Conservation (phyloP, 2,329 filamentous ascomycete genomes). For the Biscogniauxia marginata region DNA sequence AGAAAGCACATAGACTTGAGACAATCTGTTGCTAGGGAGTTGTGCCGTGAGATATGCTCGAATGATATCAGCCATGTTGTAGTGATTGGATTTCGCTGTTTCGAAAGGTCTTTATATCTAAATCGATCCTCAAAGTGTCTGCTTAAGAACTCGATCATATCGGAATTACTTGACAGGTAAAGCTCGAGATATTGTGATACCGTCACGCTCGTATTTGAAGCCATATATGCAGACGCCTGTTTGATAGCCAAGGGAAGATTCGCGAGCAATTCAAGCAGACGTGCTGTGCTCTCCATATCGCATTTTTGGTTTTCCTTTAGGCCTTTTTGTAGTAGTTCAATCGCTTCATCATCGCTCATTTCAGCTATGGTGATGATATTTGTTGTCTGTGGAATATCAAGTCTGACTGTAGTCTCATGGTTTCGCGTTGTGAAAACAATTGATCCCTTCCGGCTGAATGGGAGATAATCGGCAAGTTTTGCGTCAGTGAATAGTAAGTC, state of each 20-base stretch:
- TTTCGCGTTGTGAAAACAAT: too few species aligned
- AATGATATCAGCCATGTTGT: constrained; percentile 1
- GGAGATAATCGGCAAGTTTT: constrained; percentile 28
- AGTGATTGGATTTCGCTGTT: background rate
- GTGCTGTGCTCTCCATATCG: constrained; percentile 1
- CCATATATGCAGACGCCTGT: constrained; percentile 38
- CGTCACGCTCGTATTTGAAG: constrained; percentile 5
- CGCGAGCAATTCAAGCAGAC: constrained; percentile 31
- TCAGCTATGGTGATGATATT: too few species aligned
- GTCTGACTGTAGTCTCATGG: too few species aligned
- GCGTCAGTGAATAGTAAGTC: constrained; percentile 27
- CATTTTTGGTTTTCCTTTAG: too few species aligned
- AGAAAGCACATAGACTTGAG: background rate
- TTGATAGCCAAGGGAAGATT: constrained; percentile 36
- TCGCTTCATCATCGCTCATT: too few species aligned
- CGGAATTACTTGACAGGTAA: background rate
- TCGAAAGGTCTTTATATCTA: too few species aligned
- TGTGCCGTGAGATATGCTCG: background rate
- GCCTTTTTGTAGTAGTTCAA: too few species aligned
- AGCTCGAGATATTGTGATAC: background rate
- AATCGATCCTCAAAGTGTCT: background rate
- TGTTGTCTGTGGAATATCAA: too few species aligned
- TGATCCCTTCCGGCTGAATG: too few species aligned
- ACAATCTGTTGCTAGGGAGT: background rate
- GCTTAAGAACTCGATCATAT: background rate